Evolutionary conservation across 148 eudicot species (phyloP), one percentile per base, ranked within the genome.

Genomic region (Fagopyrum tataricum): DNA sequence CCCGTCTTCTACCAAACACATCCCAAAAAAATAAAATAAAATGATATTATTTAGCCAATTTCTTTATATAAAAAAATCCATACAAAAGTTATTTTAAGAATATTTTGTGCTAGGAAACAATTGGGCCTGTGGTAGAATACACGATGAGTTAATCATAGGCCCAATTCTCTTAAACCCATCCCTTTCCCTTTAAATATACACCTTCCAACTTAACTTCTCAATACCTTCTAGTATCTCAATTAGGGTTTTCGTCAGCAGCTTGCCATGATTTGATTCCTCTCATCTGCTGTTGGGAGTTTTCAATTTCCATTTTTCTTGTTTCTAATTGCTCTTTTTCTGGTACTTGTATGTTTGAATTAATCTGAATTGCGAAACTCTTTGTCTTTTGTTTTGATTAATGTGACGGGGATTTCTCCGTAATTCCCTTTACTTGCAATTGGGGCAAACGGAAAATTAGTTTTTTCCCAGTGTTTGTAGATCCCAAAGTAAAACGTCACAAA

Each of bases 391-490:
- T 26, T 61, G 23, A 4, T 4, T 31, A 17, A 74, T 58, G 84
- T 77, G 85, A 82, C 82, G 82, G 77, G 75, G 81, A 77, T 77
- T 79, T 55, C 76, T 82, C 82, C 85, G 82, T 26, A 82, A 74
- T 75, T 77, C 82, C 77, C 78, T 39, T 75, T 77, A 74, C 85
- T 41, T 20, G 11, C 37, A 14, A 67, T 75, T 78, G 85, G 81
- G 85, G 85, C 85, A 79, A 82, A 79, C 74, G 0, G 49, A 44
- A 44, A 4, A 31, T 31, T 31, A 31, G 37, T 2, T 31, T 31
- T 31, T 31, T 31, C 37, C 1, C 37, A 44, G 21, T 79, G 78
- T 79, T 79, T 82, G 85, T 43, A 79, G 3, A 82, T 79, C 82
- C 77, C 85, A 73, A 74, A 18, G 82, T 77, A 37, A 79, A 72